Evolutionary conservation across 768 basidiomycete genomes (phyloP).

Genomic region (Hericium erinaceus): DNA sequence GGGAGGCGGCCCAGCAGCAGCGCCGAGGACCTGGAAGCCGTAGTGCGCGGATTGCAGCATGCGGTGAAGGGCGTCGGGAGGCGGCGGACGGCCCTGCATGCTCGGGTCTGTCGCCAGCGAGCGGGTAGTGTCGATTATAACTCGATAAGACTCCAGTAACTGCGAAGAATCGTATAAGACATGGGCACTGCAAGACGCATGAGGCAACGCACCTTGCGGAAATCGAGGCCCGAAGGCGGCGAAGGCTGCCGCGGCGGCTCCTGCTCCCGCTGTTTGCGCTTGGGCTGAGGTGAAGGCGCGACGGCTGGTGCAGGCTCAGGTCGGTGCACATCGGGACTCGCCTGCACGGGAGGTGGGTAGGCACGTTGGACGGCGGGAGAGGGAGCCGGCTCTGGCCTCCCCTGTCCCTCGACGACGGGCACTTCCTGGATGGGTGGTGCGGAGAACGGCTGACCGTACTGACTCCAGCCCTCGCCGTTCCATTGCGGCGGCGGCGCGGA

Average conservation of each 20-base stretch:
- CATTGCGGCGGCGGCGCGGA: conserved; percentile 10
- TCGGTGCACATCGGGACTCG: conserved; percentile 25
- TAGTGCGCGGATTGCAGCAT: conserved; percentile 36
- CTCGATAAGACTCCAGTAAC: conserved; percentile 36
- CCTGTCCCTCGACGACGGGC: conserved; percentile 17
- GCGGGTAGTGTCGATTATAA: conserved; percentile 32
- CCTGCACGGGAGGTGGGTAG: conserved; percentile 17
- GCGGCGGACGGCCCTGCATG: conserved; percentile 17
- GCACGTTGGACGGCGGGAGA: conserved; percentile 21
- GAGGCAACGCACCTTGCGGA: conserved; percentile 27
- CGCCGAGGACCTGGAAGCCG: conserved; percentile 36
- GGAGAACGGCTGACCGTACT: conserved; percentile 6
- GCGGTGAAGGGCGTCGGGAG: conserved; percentile 28
- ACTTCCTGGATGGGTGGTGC: conserved; percentile 8
- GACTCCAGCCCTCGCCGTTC: conserved; percentile 15
- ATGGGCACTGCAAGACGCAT: not conserved
- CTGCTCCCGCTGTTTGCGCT: conserved; percentile 29
- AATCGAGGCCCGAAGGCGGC: conserved; percentile 26
- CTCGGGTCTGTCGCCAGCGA: conserved; percentile 19
- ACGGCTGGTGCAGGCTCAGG: conserved; percentile 17
- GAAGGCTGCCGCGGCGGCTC: conserved; percentile 21
- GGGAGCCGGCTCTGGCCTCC: conserved; percentile 24
- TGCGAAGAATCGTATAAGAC: conserved; percentile 10
- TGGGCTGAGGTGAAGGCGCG: conserved; percentile 18
- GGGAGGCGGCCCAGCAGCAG: conserved; percentile 19